Evolutionary conservation across 2,329 filamentous ascomycete species (phyloP).

Genomic region (Grosmannia clavigera): DNA sequence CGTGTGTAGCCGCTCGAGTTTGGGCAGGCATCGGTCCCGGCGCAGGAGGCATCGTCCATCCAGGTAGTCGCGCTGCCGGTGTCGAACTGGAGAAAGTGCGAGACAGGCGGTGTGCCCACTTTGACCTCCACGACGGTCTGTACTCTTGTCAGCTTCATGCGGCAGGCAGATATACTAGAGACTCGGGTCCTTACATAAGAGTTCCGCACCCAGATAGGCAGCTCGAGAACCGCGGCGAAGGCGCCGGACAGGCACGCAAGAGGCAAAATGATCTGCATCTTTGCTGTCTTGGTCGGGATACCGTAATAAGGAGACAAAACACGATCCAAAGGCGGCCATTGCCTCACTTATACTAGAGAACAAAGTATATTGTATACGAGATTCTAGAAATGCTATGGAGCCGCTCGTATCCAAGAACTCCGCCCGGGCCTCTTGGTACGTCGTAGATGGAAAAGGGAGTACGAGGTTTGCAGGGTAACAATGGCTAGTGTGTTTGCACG

Average conservation of each 20-base stretch:
- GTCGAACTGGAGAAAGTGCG: slow-evolving; percentile 20
- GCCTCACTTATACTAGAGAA: background rate
- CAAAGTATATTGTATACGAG: background rate
- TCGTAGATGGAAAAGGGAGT: background rate
- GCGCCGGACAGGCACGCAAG: background rate
- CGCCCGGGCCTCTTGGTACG: background rate
- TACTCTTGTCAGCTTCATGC: background rate
- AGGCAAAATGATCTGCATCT: background rate
- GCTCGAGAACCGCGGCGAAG: slow-evolving; percentile 8
- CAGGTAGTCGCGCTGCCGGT: slow-evolving; percentile 24
- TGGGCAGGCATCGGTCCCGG: slow-evolving; percentile 12
- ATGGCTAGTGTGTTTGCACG: too few relatives aligned
- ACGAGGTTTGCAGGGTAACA: too few relatives aligned
- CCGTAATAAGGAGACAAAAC: background rate
- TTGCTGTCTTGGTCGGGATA: background rate
- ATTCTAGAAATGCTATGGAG: background rate
- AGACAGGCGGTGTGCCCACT: slow-evolving; percentile 19
- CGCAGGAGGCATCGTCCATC: slow-evolving; percentile 18
- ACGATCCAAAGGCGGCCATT: background rate
- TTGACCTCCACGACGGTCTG: slow-evolving; percentile 8
- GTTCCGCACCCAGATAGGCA: slow-evolving; percentile 9
- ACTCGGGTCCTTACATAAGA: background rate
- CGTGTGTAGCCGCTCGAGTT: slow-evolving; percentile 17
- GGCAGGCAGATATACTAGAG: too few relatives aligned
- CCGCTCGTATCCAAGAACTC: background rate